A percentile compares a stretch with the other conserved stretches of the same genome.
Conservation (phyloP, 805 yeast genomes). For the Wickerhamiella siamensis region DNA sequence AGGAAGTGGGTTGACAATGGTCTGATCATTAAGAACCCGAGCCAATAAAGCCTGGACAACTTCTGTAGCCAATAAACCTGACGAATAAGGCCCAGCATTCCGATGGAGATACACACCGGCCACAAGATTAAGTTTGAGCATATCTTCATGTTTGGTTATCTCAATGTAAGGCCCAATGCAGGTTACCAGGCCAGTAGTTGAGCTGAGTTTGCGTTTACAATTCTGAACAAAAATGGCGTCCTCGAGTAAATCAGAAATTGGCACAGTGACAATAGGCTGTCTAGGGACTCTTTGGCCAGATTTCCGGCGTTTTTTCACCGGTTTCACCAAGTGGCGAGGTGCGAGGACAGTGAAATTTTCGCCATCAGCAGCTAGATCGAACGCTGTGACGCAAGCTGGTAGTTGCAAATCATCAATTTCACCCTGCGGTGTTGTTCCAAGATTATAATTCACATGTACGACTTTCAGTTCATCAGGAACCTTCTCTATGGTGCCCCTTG, state of each 20-base stretch:
- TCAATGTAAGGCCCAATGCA: neutral
- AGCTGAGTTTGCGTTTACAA: neutral
- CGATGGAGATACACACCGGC: neutral
- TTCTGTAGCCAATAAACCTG: neutral
- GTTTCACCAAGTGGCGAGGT: neutral
- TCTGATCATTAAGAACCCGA: slow-evolving; percentile 7
- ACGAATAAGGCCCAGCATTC: neutral
- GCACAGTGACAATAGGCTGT: neutral
- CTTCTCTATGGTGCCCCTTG: neutral
- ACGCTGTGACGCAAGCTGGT: neutral
- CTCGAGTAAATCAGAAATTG: neutral
- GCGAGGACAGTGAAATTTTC: neutral
- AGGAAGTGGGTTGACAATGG: slow-evolving; percentile 7
- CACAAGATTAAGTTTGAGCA: neutral
- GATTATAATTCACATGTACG: neutral
- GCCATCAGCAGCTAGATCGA: neutral
- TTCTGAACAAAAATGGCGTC: neutral
- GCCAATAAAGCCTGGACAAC: slow-evolving; percentile 6
- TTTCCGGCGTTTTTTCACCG: neutral
- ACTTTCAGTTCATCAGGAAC: neutral
- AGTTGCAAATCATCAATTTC: neutral
- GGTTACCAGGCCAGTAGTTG: neutral
- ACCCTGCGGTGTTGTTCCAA: neutral
- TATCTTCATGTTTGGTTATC: neutral
- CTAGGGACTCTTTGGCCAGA: neutral